These are phyloP conservation scores for Nicotiana benthamiana DNA, from an alignment of 257 asterid species.

Conservation along the genomic window DNA sequence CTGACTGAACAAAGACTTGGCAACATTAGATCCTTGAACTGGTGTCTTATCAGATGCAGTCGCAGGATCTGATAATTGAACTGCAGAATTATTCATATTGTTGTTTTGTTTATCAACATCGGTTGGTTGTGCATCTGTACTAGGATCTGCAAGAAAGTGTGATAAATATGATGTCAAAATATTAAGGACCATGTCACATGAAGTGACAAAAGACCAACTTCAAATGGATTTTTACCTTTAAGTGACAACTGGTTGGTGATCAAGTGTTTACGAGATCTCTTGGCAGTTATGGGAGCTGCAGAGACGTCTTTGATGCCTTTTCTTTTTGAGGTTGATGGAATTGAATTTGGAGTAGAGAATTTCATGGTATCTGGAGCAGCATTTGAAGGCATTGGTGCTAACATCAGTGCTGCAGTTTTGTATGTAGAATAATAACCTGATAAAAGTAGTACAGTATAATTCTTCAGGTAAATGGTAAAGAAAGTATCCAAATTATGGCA, in stretches of 20 bases:
- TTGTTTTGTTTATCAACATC: slow-evolving; percentile 23
- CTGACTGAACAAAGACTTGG: slow-evolving; percentile 72
- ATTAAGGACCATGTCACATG: background rate
- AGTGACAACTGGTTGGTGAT: slow-evolving; percentile 18
- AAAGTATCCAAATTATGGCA: background rate
- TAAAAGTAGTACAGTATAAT: background rate
- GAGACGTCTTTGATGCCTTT: slow-evolving; percentile 38
- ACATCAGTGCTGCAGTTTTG: slow-evolving; percentile 35
- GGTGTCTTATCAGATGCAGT: slow-evolving; percentile 22
- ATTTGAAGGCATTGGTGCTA: slow-evolving; percentile 27
- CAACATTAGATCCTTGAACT: slow-evolving; percentile 58
- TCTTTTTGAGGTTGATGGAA: slow-evolving; percentile 38
- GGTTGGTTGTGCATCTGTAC: slow-evolving; percentile 20
- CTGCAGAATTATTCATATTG: slow-evolving; percentile 12
- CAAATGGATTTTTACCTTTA: slow-evolving; percentile 34
- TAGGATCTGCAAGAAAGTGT: slow-evolving; percentile 29
- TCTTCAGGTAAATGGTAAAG: background rate
- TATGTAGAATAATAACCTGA: slow-evolving; percentile 47
- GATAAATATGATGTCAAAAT: background rate
- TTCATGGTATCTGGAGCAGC: slow-evolving; percentile 20
- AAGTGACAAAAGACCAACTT: background rate
- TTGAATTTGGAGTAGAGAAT: slow-evolving; percentile 35
- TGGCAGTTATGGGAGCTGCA: slow-evolving; percentile 25
- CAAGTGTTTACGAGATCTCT: slow-evolving; percentile 46
- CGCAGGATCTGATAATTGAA: slow-evolving; percentile 22